Base-by-base conservation (phyloP, 78 protist genomes). In the Emiliania huxleyi region DNA sequence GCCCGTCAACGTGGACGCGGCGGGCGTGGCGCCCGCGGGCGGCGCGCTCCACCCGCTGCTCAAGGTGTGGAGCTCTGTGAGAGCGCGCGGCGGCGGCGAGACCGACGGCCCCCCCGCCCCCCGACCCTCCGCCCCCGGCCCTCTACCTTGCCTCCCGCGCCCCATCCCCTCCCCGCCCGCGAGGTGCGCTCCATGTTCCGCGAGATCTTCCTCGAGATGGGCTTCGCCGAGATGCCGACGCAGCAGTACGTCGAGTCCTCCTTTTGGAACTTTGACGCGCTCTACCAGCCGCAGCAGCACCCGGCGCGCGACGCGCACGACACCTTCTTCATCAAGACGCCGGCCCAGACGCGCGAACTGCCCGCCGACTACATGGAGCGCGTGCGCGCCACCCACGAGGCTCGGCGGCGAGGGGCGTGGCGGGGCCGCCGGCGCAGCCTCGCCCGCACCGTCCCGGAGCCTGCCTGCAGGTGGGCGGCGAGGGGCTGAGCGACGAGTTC, bases 251-350 rank as follows among this genome's bases (percentile, higher is more conserved):
- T 98, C 35, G 99, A 98, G 96, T 97, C 95, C 38, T 97, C 98
- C 35, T 99, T 99, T 96, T 99, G 99, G 99, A 99, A 99, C 97
- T 99, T 99, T 91, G 99, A 99, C 93, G 94, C 99, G 23, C 98
- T 99, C 85, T 99, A 97, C 96, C 98, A 97, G 96, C 99, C 99
- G 45, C 96, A 95, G 94, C 95, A 98, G 90, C 99, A 99, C 96
- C 99, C 99, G 22, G 99, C 99, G 19, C 96, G 99, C 77, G 99
- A 99, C 75, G 92, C 94, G 29, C 99, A 99, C 62, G 99, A 99
- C 95, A 99, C 99, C 29, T 99, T 99, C 98, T 99, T 99, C 96
- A 38, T 98, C 37, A 81, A 62, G 91, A 85, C 69, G 79, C 55
- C 81, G 29, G 37, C 92, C 1, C 8, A 1, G 19, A 55, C 77